These are phyloP conservation scores for Nemania sp. DNA, from an alignment of 2,329 filamentous ascomycete species.

Conservation along the genomic window DNA sequence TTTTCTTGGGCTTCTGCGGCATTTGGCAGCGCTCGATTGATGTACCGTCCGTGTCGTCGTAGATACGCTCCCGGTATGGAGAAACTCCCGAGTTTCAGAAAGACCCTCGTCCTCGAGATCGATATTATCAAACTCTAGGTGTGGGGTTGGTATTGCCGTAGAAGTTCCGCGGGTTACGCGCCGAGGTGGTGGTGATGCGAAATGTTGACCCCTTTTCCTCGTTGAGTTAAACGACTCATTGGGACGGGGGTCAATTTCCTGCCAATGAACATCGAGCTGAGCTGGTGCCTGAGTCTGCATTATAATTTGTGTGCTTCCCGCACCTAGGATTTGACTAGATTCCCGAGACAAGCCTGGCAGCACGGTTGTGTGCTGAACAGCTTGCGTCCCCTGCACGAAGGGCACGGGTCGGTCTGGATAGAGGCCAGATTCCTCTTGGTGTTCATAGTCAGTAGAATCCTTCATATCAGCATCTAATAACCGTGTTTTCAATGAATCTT, in stretches of 20 bases:
- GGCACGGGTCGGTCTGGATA: slow-evolving; percentile 36
- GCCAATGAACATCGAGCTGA: slow-evolving; percentile 24
- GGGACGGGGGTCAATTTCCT: slow-evolving; percentile 3
- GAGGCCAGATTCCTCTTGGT: slow-evolving; percentile 29
- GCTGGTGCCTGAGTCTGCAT: slow-evolving; percentile 55
- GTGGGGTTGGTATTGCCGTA: slow-evolving; percentile 23
- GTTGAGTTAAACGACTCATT: slow-evolving; percentile 28
- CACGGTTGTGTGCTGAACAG: slow-evolving; percentile 35
- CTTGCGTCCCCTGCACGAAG: slow-evolving; percentile 53
- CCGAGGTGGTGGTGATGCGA: slow-evolving; percentile 22
- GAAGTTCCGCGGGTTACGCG: slow-evolving; percentile 25
- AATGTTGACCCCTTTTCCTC: slow-evolving; percentile 18
- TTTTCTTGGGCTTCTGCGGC: slow-evolving; percentile 33
- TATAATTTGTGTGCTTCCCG: slow-evolving; percentile 51
- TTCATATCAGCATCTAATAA: slow-evolving; percentile 54
- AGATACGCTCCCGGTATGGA: slow-evolving; percentile 13
- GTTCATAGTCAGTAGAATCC: slow-evolving; percentile 45
- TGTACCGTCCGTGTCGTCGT: slow-evolving; percentile 19
- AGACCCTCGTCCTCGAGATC: slow-evolving; percentile 44
- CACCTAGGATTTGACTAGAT: slow-evolving; percentile 33
- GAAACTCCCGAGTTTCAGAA: slow-evolving; percentile 34
- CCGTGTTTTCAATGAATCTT: slow-evolving; percentile 47
- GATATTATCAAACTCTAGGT: slow-evolving; percentile 26
- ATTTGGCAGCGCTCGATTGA: slow-evolving; percentile 22
- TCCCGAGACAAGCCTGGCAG: slow-evolving; percentile 41